These are phyloP conservation scores for Pseudonitzschia delicatissima DNA, from an alignment of 108 stramenopile genomes.

Conservation along the genomic window DNA sequence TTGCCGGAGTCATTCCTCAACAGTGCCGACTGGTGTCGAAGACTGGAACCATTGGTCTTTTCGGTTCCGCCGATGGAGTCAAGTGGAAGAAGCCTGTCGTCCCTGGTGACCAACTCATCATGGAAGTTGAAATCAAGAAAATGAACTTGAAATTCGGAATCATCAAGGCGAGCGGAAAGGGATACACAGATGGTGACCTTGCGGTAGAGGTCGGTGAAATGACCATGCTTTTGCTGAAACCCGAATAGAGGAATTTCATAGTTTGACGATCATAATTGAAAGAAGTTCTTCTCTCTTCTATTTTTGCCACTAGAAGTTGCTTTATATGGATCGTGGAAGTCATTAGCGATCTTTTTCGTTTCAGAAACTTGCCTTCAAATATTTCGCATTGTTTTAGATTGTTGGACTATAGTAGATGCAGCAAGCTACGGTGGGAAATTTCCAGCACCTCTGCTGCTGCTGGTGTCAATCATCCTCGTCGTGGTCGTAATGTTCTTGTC, in stretches of 20 bases:
- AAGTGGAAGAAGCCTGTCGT: conserved; percentile 98
- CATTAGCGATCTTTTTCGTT: too few species aligned
- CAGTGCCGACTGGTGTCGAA: conserved; percentile 83
- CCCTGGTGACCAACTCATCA: conserved; percentile 92
- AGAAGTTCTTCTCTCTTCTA: too few species aligned
- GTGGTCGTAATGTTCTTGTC: too few species aligned
- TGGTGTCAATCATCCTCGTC: too few species aligned
- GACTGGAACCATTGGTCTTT: conserved; percentile 92
- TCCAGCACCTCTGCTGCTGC: too few species aligned
- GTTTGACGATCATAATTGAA: not conserved
- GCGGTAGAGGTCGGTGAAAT: conserved; percentile 83
- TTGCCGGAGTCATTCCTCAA: conserved; percentile 91
- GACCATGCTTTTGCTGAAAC: conserved; percentile 64
- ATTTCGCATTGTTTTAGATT: too few species aligned
- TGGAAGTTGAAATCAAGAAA: conserved; percentile 93
- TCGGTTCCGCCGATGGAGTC: conserved; percentile 95
- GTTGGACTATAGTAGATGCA: too few species aligned
- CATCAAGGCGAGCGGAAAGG: conserved; percentile 80
- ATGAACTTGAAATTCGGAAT: conserved; percentile 87
- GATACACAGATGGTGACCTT: conserved; percentile 86
- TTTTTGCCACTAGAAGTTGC: too few species aligned
- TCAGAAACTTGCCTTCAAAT: too few species aligned
- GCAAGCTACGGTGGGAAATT: too few species aligned
- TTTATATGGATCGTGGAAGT: too few species aligned
- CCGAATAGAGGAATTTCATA: conserved; percentile 7